Evolutionary conservation across 495 filamentous ascomycete species (phyloP).

Genomic region (Aspergillus baeticus): DNA sequence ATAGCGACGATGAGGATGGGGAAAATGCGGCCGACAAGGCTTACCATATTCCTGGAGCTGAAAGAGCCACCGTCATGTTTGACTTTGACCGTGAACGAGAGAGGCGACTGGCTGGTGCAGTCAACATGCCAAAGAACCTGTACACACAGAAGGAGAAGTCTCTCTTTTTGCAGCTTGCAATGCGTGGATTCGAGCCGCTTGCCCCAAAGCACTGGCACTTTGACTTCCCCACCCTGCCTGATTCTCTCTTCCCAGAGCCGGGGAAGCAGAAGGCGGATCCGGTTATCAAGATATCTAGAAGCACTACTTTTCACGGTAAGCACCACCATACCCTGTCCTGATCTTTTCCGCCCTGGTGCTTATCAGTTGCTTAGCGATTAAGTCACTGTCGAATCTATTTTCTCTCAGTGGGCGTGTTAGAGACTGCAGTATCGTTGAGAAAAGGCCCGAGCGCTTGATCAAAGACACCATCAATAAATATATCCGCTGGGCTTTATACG

Average conservation of each 20-base stretch:
- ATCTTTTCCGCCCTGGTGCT: not conserved
- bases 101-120: constrained; percentile 26
- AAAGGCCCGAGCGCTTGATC: constrained; percentile 31
- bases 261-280: constrained; percentile 33
- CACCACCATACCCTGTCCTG: not conserved
- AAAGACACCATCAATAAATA: constrained; percentile 34
- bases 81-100: constrained; percentile 31
- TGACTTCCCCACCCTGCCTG: constrained; percentile 62
- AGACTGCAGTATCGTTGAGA: constrained; percentile 30
- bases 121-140: constrained; percentile 24
- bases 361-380: constrained; percentile 26
- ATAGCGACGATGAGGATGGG: constrained; percentile 4
- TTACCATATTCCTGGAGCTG: constrained; percentile 16
- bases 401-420: constrained; percentile 39
- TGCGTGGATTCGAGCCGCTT: constrained; percentile 60
- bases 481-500: constrained; percentile 43
- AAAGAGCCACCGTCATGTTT: constrained; percentile 24
- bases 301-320: constrained; percentile 38
- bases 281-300: constrained; percentile 45
- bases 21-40: constrained; percentile 4
- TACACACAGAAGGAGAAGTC: constrained; percentile 52
- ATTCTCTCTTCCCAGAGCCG: constrained; percentile 49
- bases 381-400: constrained; percentile 37
- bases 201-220: constrained; percentile 53
- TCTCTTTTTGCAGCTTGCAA: constrained; percentile 54